Conservation (phyloP, 2,329 filamentous ascomycete genomes). For the Beauveria rudraprayagi region DNA sequence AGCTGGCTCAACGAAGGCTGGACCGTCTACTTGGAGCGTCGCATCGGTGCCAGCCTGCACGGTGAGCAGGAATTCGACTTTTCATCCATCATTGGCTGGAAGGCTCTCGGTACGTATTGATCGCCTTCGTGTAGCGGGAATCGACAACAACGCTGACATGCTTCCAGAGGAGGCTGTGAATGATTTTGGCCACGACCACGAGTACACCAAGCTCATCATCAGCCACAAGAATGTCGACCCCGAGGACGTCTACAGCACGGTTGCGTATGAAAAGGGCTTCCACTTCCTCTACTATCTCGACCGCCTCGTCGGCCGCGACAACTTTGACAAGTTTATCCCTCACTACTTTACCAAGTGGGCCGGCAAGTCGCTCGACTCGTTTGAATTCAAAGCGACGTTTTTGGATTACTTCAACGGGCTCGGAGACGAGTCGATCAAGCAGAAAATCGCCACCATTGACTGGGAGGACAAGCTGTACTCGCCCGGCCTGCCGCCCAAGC, state of each 20-base stretch:
- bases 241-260: constrained; percentile 86
- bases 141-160: constrained; percentile 9
- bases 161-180: constrained; percentile 63
- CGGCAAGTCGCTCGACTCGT: constrained; percentile 81
- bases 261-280: constrained; percentile 96
- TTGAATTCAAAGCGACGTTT: constrained; percentile 86
- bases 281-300: constrained; percentile 90
- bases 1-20: constrained; percentile 73
- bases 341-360: constrained; percentile 87
- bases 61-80: constrained; percentile 85
- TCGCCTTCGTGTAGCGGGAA: neutral
- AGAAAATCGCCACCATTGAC: constrained; percentile 65
- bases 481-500: constrained; percentile 85
- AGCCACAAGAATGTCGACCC: constrained; percentile 86
- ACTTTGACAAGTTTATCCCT: constrained; percentile 92
- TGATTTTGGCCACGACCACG: constrained; percentile 72
- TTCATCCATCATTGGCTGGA: constrained; percentile 94
- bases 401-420: constrained; percentile 69
- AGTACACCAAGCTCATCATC: constrained; percentile 86
- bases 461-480: constrained; percentile 87
- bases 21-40: constrained; percentile 90
- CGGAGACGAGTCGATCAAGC: constrained; percentile 53
- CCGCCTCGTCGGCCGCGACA: constrained; percentile 70
- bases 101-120: constrained; percentile 53
- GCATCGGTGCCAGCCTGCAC: constrained; percentile 69